Evolutionary conservation across 129 eudicot species (phyloP), one percentile per base, ranked within the genome.

Genomic region (Helianthus annuus): DNA sequence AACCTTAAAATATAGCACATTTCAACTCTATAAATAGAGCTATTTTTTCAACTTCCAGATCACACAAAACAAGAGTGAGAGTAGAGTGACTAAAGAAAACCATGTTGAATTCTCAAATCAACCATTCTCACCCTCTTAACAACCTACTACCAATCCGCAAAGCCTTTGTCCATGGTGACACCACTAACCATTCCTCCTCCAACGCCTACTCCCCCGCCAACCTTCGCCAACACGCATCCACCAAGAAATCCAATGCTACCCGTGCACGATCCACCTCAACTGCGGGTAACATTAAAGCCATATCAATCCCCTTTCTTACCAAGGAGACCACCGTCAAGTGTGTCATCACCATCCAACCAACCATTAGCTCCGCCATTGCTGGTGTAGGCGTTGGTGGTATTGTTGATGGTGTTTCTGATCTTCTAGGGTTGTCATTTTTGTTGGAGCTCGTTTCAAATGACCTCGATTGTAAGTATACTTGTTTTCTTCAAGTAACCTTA

Each of bases 391-490:
- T 88, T 27, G 68, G 70, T 60, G 75, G 84, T 13, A 84, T 78
- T 17, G 71, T 53, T 52, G 91, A 88, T 58, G 80, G 78, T 3
- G 66, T 85, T 24, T 22, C 72, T 32, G 88, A 88, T 75, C 29
- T 85, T 46, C 67, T 84, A 1, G 96, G 96, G 2, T 66, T 22
- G 65, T 65, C 87, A 29, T 69, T 86, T 36, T 73, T 76, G 38
- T 7, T 89, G 49, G 87, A 86, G 72, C 84, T 89, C 13, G 87
- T 86, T 55, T 85, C 89, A 9, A 80, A 85, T 17, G 89, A 86
- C 40, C 79, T 89, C 51, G 82, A 89, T 49, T 82, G 83, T 79
- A 79, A 5, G 74, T 66, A 57, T 68, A 19, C 39, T 40, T 5
- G 2, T 13, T 44, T 12, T 10, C 27, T 45, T 19, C 6, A 45